These are phyloP conservation scores for Torulaspora pretoriensis DNA, from an alignment of 1,139 yeast species.

Conservation along the genomic window DNA sequence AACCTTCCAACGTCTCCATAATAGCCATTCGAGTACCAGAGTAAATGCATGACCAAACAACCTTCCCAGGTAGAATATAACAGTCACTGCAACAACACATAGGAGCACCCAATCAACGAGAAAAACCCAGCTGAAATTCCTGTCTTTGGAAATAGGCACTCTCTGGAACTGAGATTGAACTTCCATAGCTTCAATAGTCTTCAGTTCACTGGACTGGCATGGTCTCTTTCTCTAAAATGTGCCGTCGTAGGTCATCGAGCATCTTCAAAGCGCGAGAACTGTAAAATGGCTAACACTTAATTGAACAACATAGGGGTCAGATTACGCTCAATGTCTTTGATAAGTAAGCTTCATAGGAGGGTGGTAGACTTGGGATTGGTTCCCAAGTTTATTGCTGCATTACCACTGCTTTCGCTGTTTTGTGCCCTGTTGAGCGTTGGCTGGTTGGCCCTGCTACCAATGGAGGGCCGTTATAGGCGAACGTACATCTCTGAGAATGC, in stretches of 20 bases:
- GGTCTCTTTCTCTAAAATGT: background rate
- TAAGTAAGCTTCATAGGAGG: constrained; percentile 41
- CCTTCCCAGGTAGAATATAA: constrained; percentile 74
- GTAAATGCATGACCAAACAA: constrained; percentile 62
- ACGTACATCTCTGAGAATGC: constrained; percentile 96
- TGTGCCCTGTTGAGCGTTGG: constrained; percentile 56
- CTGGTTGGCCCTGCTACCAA: constrained; percentile 66
- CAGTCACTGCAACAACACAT: constrained; percentile 55
- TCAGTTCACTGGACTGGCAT: background rate
- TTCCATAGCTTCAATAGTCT: constrained; percentile 14
- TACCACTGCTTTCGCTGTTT: constrained; percentile 63
- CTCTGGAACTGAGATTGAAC: constrained; percentile 21
- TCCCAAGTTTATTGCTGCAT: constrained; percentile 49
- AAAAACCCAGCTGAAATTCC: constrained; percentile 72
- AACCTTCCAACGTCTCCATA: constrained; percentile 62
- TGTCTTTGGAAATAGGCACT: constrained; percentile 22
- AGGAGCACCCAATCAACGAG: constrained; percentile 77
- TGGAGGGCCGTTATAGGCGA: constrained; percentile 74
- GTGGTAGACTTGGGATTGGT: constrained; percentile 56
- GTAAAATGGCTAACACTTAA: background rate
- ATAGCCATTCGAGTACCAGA: constrained; percentile 44
- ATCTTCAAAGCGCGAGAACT: constrained; percentile 1
- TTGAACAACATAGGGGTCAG: background rate
- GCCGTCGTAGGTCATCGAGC: background rate
- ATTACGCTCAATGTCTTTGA: constrained; percentile 9